phyloP scores from a whole-genome alignment of 2,329 filamentous ascomycete species.

The Rhynchosporium agropyri region DNA sequence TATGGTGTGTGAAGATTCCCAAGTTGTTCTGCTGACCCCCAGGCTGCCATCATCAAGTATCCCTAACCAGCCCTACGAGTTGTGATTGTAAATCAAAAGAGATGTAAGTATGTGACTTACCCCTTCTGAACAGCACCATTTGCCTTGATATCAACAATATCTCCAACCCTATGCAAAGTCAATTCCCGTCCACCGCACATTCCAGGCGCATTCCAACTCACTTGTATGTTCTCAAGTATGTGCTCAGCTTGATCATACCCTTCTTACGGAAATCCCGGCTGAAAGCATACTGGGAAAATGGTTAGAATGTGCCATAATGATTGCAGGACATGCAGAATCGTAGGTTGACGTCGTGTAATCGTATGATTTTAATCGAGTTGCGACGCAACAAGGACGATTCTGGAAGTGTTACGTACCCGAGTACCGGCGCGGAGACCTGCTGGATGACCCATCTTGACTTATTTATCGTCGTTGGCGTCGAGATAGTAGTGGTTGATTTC shows the following conservation, averaged over 20 bases:
- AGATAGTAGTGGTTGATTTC: background rate
- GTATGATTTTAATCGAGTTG: background rate
- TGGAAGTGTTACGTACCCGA: slow-evolving; percentile 61
- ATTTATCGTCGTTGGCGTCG: slow-evolving; percentile 17
- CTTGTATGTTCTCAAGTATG: slow-evolving; percentile 94
- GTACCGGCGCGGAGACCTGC: slow-evolving; percentile 86
- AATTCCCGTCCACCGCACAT: slow-evolving; percentile 42
- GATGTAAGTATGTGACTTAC: slow-evolving; percentile 58
- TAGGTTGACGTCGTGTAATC: background rate
- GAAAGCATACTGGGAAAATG: slow-evolving; percentile 70
- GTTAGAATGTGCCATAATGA: slow-evolving; percentile 7
- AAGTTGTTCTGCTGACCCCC: background rate
- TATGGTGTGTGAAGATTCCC: background rate
- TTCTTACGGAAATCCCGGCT: slow-evolving; percentile 81
- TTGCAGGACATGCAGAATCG: background rate
- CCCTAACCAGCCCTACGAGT: background rate
- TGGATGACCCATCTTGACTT: slow-evolving; percentile 61
- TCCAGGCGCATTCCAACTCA: slow-evolving; percentile 48
- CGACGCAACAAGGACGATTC: background rate
- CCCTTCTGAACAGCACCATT: slow-evolving; percentile 99
- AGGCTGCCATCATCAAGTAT: background rate
- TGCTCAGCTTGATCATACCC: slow-evolving; percentile 90
- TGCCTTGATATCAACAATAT: slow-evolving; percentile 98
- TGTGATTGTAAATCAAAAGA: background rate
- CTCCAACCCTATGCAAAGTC: slow-evolving; percentile 74